Conservation (phyloP, 306 rosid species). For the Fagus crenata region DNA sequence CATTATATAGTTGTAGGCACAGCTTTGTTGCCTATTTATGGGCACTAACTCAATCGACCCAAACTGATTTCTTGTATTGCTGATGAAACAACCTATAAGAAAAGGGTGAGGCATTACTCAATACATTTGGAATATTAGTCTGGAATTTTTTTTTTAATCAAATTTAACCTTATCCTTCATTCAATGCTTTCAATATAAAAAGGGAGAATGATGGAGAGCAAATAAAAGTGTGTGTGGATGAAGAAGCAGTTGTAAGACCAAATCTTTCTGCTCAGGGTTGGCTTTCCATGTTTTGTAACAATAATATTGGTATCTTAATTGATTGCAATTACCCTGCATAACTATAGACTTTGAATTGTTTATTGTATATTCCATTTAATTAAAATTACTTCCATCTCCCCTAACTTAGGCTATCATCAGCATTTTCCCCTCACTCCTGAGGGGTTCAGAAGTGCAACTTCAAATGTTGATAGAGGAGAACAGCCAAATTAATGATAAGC, state of each 20-base stretch:
- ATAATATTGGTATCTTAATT: constrained; percentile 7
- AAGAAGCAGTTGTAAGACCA: not conserved
- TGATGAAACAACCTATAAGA: not conserved
- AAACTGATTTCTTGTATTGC: not conserved
- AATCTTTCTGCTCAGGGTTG: not conserved
- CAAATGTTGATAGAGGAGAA: constrained; percentile 55
- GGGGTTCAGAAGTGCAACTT: constrained; percentile 66
- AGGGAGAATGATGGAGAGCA: not conserved
- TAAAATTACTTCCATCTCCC: constrained; percentile 25
- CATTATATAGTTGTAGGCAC: not conserved
- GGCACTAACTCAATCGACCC: not conserved
- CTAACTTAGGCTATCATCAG: constrained; percentile 60
- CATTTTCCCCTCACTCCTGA: constrained; percentile 69
- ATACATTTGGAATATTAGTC: too few species aligned
- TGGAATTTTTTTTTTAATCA: not conserved
- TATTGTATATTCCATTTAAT: constrained; percentile 18
- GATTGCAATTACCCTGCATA: constrained; percentile 19
- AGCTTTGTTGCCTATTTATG: not conserved
- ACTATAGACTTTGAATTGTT: not conserved
- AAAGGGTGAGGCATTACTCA: not conserved
- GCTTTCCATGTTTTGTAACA: not conserved
- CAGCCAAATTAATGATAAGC: constrained; percentile 50
- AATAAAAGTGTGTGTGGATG: not conserved
- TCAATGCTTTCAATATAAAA: not conserved
- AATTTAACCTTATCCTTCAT: not conserved